Conservation (phyloP, 163 green algal species). For the Dunaliella salina region DNA sequence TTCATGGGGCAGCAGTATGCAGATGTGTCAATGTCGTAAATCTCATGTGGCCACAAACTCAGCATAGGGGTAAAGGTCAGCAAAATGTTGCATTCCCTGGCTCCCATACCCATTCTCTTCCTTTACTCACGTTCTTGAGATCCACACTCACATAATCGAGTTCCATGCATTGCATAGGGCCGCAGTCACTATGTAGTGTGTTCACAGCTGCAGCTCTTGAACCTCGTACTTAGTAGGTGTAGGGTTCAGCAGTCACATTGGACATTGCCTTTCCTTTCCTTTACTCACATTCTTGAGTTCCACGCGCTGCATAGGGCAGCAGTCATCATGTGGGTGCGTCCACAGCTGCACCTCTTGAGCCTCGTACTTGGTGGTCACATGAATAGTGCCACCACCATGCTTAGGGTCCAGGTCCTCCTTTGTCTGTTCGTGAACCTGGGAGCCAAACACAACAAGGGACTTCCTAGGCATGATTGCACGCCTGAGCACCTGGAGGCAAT, state of each 20-base stretch:
- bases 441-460: not conserved
- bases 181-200: conserved; percentile 26
- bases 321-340: conserved; percentile 29
- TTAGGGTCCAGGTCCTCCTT: conserved; percentile 15
- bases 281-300: conserved; percentile 9
- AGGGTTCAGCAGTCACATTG: too few relatives aligned
- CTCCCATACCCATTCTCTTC: too few relatives aligned
- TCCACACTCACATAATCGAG: conserved; percentile 11
- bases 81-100: too few relatives aligned
- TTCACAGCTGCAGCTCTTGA: conserved; percentile 17
- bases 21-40: too few relatives aligned
- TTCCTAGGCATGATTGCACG: not conserved
- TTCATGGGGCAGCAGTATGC: too few relatives aligned
- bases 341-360: conserved; percentile 14
- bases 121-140: too few relatives aligned
- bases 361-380: conserved; percentile 16
- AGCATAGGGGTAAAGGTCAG: too few relatives aligned
- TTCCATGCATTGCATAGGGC: conserved; percentile 8
- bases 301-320: conserved; percentile 11
- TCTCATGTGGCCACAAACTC: too few relatives aligned
- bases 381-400: conserved; percentile 8
- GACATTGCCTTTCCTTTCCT: too few relatives aligned
- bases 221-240: conserved; percentile 20
- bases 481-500: not conserved
- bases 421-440: conserved; percentile 1